Percentiles rank a stretch among this genome's conserved stretches.
Conservation (phyloP, 805 yeast species). For the Cyberlindnera bimundalis region DNA sequence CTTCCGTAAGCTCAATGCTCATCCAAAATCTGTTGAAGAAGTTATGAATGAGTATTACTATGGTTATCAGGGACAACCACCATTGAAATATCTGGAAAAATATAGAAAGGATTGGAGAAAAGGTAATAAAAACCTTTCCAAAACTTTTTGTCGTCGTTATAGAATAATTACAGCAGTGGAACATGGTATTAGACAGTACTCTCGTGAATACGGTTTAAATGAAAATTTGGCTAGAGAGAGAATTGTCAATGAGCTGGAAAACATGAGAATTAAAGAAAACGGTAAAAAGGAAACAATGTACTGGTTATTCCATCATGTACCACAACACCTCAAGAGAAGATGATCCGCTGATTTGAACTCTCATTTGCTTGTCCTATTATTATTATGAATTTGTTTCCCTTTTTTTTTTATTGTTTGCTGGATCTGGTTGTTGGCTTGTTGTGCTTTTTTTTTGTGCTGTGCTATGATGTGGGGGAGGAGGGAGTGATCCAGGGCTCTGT, state of each 20-base stretch:
- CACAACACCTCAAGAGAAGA: slow-evolving; percentile 25
- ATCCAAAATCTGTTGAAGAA: slow-evolving; percentile 27
- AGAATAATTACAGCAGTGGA: slow-evolving; percentile 28
- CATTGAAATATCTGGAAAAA: slow-evolving; percentile 26
- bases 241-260: slow-evolving; percentile 24
- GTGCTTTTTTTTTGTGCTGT: no score
- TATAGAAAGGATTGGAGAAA: slow-evolving; percentile 29
- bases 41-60: slow-evolving; percentile 28
- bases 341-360: not conserved
- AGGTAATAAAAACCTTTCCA: slow-evolving; percentile 26
- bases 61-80: slow-evolving; percentile 29
- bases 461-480: no score
- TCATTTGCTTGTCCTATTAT: not conserved
- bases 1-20: slow-evolving; percentile 24
- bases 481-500: no score
- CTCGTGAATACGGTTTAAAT: slow-evolving; percentile 19
- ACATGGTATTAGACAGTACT: slow-evolving; percentile 20
- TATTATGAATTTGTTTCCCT: not conserved
- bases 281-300: slow-evolving; percentile 31
- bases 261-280: slow-evolving; percentile 19
- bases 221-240: slow-evolving; percentile 24
- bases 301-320: slow-evolving; percentile 30
- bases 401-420: not conserved
- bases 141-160: slow-evolving; percentile 27
- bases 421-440: no score